These are phyloP conservation scores for Aspergillus carlsbadensis DNA, from an alignment of 495 filamentous ascomycete genomes.

Conservation along the genomic window DNA sequence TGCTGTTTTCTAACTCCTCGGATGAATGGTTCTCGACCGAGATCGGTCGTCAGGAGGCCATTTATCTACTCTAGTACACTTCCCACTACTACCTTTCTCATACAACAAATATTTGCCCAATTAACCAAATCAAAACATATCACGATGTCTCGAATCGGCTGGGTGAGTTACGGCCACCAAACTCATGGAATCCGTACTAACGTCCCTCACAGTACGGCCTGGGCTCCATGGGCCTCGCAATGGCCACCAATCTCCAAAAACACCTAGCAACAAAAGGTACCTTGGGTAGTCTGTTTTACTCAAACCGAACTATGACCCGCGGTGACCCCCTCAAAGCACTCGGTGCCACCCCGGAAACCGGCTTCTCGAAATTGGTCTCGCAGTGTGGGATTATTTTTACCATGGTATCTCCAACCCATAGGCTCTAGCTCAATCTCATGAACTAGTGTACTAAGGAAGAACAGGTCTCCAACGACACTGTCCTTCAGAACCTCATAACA, in stretches of 20 bases:
- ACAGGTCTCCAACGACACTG: slow-evolving; percentile 44
- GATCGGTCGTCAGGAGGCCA: neutral
- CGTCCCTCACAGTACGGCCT: slow-evolving; percentile 38
- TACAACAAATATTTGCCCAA: neutral
- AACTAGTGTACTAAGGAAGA: neutral
- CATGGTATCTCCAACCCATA: slow-evolving; percentile 29
- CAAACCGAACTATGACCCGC: slow-evolving; percentile 46
- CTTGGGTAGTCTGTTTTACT: slow-evolving; percentile 34
- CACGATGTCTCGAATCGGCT: slow-evolving; percentile 42
- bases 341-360: slow-evolving; percentile 34
- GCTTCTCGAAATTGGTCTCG: slow-evolving; percentile 36
- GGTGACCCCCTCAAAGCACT: slow-evolving; percentile 35
- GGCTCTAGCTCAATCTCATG: neutral
- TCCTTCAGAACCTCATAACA: slow-evolving; percentile 37
- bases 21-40: slow-evolving; percentile 15
- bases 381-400: slow-evolving; percentile 47
- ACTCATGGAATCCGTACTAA: neutral
- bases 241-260: slow-evolving; percentile 47
- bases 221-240: slow-evolving; percentile 50
- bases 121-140: slow-evolving; percentile 5
- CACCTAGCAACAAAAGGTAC: slow-evolving; percentile 41
- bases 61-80: neutral
- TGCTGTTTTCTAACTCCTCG: neutral
- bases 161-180: slow-evolving; percentile 24
- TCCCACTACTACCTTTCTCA: neutral